A percentile compares a stretch with the other conserved stretches of the same genome.
Conservation (phyloP, 139 green algal species). For the Coelastrella sp. region DNA sequence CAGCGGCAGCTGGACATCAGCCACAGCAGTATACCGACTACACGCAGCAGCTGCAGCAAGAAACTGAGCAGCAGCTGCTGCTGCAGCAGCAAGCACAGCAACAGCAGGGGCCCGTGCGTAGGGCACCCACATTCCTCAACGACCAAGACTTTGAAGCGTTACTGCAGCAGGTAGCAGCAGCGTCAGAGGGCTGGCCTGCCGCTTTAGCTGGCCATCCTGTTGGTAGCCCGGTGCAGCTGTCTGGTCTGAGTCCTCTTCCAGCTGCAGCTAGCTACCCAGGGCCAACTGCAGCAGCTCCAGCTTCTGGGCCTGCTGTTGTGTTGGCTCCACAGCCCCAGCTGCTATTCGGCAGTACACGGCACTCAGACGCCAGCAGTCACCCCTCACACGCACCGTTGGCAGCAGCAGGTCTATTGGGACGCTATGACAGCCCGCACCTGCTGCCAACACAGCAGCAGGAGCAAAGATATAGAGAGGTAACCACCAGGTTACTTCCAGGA, state of each 20-base stretch:
- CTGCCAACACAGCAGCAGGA: neutral
- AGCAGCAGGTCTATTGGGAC: neutral
- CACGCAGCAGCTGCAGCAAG: neutral
- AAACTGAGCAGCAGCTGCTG: neutral
- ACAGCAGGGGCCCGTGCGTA: neutral
- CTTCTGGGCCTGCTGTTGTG: neutral
- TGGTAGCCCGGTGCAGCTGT: too few species aligned
- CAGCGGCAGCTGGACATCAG: neutral
- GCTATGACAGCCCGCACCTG: neutral
- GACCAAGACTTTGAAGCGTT: conserved; percentile 6
- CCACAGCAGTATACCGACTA: neutral
- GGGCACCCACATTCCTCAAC: neutral
- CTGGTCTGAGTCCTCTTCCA: too few species aligned
- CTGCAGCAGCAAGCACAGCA: neutral
- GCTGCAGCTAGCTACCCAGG: too few species aligned
- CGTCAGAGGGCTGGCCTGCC: neutral
- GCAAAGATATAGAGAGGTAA: neutral
- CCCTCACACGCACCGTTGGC: neutral
- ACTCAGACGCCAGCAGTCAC: neutral
- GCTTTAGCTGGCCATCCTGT: neutral
- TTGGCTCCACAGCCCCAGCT: neutral
- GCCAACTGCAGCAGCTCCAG: neutral
- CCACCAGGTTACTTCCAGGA: neutral
- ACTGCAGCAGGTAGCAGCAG: neutral
- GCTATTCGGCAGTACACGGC: neutral